phyloP scores from a whole-genome alignment of 257 asterid genomes.

The Solanum sitiens region DNA sequence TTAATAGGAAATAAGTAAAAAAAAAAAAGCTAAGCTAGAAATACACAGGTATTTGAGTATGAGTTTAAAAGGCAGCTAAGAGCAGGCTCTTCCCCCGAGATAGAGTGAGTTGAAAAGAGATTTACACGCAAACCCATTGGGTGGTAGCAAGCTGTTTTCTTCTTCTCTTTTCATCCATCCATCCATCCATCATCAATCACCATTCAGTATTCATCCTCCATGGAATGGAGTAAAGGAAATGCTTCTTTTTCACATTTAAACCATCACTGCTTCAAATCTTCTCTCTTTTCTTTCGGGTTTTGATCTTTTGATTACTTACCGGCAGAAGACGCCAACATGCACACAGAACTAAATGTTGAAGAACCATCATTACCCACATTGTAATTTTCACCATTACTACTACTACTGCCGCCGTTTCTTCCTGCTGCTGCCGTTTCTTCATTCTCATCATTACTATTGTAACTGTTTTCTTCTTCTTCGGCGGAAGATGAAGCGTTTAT shows the following conservation, averaged over 20 bases:
- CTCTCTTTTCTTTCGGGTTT: neutral
- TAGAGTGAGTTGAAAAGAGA: neutral
- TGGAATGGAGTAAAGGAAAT: neutral
- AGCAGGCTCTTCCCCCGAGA: neutral
- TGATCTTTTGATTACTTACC: neutral
- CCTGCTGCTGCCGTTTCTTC: neutral
- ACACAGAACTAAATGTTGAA: neutral
- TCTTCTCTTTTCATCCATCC: neutral
- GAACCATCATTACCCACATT: constrained; percentile 16
- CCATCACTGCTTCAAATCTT: neutral
- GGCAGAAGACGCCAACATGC: neutral
- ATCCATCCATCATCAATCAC: too few relatives aligned
- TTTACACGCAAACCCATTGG: constrained; percentile 30
- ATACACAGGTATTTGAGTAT: neutral
- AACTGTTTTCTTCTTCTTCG: constrained; percentile 1
- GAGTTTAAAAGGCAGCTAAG: neutral
- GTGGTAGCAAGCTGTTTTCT: constrained; percentile 10
- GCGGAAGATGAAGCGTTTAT: neutral
- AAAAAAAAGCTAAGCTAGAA: neutral
- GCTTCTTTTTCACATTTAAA: neutral
- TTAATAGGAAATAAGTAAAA: neutral
- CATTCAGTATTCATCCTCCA: neutral
- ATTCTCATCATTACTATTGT: neutral
- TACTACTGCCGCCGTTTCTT: neutral
- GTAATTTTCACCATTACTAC: neutral